Evolutionary conservation across 805 yeast species (phyloP).

Genomic region (Candida incommunis): DNA sequence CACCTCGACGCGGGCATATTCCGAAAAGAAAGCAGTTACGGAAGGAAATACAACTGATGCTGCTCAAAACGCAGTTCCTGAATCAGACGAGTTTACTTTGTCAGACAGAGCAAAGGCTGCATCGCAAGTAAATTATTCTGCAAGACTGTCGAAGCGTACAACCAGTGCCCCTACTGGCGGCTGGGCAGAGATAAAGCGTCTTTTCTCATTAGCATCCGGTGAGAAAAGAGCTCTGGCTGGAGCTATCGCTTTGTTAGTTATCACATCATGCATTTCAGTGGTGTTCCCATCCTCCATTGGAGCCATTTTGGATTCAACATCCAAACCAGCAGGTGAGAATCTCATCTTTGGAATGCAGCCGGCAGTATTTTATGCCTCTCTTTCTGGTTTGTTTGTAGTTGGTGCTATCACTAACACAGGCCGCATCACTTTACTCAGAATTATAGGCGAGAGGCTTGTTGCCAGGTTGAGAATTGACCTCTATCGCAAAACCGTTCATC

Average conservation of each 20-base stretch:
- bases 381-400: slow-evolving; percentile 47
- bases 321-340: slow-evolving; percentile 21
- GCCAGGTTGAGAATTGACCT: slow-evolving; percentile 71
- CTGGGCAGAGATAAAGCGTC: slow-evolving; percentile 28
- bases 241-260: slow-evolving; percentile 50
- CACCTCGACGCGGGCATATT: no score
- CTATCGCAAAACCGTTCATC: slow-evolving; percentile 61
- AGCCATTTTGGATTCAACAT: slow-evolving; percentile 64
- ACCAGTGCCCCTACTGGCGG: slow-evolving; percentile 9
- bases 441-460: slow-evolving; percentile 77
- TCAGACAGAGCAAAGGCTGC: slow-evolving; percentile 13
- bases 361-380: slow-evolving; percentile 45
- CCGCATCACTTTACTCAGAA: slow-evolving; percentile 57
- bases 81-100: neutral
- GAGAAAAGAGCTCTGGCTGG: slow-evolving; percentile 39
- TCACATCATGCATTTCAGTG: slow-evolving; percentile 72
- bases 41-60: no score
- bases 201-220: slow-evolving; percentile 41
- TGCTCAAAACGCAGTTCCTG: no score
- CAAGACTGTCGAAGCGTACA: slow-evolving; percentile 14
- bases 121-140: slow-evolving; percentile 18
- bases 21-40: no score
- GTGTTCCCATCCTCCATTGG: slow-evolving; percentile 75
- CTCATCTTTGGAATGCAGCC: slow-evolving; percentile 46
- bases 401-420: slow-evolving; percentile 77